Conservation (phyloP, 1,284 basidiomycete genomes). For the Austroboletus novae-zelandiae region DNA sequence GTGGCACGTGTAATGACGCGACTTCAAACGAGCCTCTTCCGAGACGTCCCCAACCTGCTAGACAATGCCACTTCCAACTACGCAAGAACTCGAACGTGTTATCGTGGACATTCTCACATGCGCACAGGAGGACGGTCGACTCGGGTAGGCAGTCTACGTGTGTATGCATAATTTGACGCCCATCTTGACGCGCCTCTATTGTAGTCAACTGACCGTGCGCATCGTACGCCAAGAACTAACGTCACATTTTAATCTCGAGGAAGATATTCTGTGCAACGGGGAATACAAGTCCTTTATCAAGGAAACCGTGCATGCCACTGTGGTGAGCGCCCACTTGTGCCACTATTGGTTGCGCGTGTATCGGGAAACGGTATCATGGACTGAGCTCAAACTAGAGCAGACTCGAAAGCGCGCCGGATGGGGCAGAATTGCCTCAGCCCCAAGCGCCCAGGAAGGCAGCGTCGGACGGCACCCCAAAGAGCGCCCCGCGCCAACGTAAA, state of each 20-base stretch:
- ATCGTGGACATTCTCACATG: slow-evolving; percentile 27
- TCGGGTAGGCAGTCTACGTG: slow-evolving; percentile 22
- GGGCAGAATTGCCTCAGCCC: neutral
- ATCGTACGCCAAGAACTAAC: slow-evolving; percentile 48
- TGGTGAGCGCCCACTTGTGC: slow-evolving; percentile 32
- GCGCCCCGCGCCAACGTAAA: slow-evolving; percentile 8
- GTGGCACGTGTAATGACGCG: neutral
- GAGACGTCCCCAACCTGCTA: neutral
- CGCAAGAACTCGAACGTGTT: slow-evolving; percentile 19
- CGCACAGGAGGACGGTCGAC: slow-evolving; percentile 26
- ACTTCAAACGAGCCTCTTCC: neutral
- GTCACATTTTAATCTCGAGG: slow-evolving; percentile 37
- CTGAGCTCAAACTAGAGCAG: slow-evolving; percentile 8
- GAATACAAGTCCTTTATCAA: slow-evolving; percentile 46
- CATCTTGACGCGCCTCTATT: slow-evolving; percentile 5
- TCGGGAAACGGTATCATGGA: neutral
- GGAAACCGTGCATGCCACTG: slow-evolving; percentile 36
- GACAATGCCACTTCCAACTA: slow-evolving; percentile 15
- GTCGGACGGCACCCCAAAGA: neutral
- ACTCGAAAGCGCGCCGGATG: slow-evolving; percentile 2
- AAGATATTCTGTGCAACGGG: slow-evolving; percentile 39
- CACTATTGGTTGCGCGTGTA: neutral
- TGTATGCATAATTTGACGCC: neutral
- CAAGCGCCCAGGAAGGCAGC: slow-evolving; percentile 5
- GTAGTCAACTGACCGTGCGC: slow-evolving; percentile 47